A percentile compares a stretch with the other conserved stretches of the same genome.
Evolutionary conservation across 306 rosid species (phyloP).

Genomic region (Prunus campanulata): DNA sequence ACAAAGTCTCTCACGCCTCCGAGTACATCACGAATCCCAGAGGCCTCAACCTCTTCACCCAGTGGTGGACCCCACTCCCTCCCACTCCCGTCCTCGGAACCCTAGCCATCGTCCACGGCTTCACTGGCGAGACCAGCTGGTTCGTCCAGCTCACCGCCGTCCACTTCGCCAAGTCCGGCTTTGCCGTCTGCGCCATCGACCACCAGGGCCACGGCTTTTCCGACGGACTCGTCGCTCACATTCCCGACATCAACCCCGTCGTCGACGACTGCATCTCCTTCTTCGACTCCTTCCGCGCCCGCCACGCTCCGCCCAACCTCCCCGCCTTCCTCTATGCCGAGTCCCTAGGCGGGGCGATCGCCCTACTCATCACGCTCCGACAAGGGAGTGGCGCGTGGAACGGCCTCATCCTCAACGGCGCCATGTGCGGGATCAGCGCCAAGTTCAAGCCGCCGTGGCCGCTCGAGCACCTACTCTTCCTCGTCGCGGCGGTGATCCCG

Average conservation of each 20-base stretch:
- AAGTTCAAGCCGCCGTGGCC: slow-evolving; percentile 99
- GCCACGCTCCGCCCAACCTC: slow-evolving; percentile 37
- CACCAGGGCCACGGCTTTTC: slow-evolving; percentile 99
- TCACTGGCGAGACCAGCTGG: slow-evolving; percentile 97
- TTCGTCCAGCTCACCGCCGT: slow-evolving; percentile 85
- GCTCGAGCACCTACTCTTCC: slow-evolving; percentile 69
- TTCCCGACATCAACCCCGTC: slow-evolving; percentile 86
- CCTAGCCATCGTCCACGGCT: slow-evolving; percentile 84
- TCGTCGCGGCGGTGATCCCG: slow-evolving; percentile 65
- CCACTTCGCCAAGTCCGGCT: slow-evolving; percentile 68
- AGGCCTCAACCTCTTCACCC: slow-evolving; percentile 83
- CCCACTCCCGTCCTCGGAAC: slow-evolving; percentile 47
- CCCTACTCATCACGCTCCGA: slow-evolving; percentile 73
- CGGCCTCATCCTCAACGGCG: slow-evolving; percentile 83
- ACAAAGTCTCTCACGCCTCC: slow-evolving; percentile 71
- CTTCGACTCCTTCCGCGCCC: slow-evolving; percentile 63
- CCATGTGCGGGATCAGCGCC: slow-evolving; percentile 92
- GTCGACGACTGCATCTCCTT: slow-evolving; percentile 77
- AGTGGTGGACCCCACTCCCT: slow-evolving; percentile 89
- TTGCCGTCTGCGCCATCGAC: slow-evolving; percentile 87
- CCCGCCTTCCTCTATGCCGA: slow-evolving; percentile 87
- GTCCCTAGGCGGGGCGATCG: slow-evolving; percentile 94
- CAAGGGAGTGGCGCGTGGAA: slow-evolving; percentile 36
- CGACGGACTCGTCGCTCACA: slow-evolving; percentile 79
- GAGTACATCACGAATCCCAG: slow-evolving; percentile 64